Evolutionary conservation across 129 eudicot genomes (phyloP).

Genomic region (Lactuca saligna): DNA sequence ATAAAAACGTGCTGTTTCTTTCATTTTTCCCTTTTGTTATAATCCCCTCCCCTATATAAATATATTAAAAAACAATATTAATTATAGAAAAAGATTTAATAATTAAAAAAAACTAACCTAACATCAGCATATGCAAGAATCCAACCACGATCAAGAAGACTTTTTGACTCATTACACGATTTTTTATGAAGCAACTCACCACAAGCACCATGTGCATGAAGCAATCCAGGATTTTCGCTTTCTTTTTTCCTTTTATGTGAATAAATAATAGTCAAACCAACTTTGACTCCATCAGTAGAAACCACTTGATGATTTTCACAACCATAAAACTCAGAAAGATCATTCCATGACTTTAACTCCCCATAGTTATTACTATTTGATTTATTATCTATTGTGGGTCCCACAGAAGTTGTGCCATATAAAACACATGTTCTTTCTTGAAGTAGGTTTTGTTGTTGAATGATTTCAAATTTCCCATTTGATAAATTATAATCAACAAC

Average conservation of each 20-base stretch:
- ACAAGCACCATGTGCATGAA: slow-evolving; percentile 94
- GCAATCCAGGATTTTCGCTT: slow-evolving; percentile 71
- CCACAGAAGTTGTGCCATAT: slow-evolving; percentile 63
- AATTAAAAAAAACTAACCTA: slow-evolving; percentile 44
- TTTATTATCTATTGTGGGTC: slow-evolving; percentile 13
- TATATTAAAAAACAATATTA: too few relatives aligned
- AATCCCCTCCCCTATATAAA: too few relatives aligned
- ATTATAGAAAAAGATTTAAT: too few relatives aligned
- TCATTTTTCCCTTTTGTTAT: not conserved
- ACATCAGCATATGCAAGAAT: slow-evolving; percentile 95
- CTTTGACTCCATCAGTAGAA: slow-evolving; percentile 66
- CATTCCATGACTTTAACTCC: slow-evolving; percentile 47
- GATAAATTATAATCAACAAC: slow-evolving; percentile 79
- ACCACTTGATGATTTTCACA: slow-evolving; percentile 73
- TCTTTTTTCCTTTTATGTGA: slow-evolving; percentile 19
- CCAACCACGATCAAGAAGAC: slow-evolving; percentile 98
- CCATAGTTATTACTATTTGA: slow-evolving; percentile 19
- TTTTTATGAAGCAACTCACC: slow-evolving; percentile 90
- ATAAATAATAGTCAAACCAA: slow-evolving; percentile 63
- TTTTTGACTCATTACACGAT: slow-evolving; percentile 82
- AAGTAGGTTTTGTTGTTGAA: slow-evolving; percentile 26
- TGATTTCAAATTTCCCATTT: slow-evolving; percentile 68
- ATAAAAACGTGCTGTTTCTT: too few relatives aligned
- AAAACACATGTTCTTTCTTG: slow-evolving; percentile 17
- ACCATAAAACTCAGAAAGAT: slow-evolving; percentile 82